Evolutionary conservation across 2,329 filamentous ascomycete genomes (phyloP).

Genomic region (Pezicula radicicola): DNA sequence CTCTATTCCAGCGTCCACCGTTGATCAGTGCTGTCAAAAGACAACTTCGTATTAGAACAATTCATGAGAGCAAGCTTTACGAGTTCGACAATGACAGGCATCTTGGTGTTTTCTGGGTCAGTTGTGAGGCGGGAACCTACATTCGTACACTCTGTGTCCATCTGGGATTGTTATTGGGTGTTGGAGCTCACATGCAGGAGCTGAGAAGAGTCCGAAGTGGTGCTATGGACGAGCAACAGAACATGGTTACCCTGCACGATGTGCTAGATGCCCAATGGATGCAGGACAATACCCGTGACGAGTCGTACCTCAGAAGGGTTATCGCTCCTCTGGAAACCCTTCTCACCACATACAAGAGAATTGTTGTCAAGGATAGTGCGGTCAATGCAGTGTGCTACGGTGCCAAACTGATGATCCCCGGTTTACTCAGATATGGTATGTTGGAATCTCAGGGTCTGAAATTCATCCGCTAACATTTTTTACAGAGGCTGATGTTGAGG

Average conservation of each 20-base stretch:
- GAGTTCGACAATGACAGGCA: slow-evolving; percentile 99
- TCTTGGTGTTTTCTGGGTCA: slow-evolving; percentile 98
- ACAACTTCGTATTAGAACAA: slow-evolving; percentile 95
- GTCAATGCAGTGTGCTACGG: slow-evolving; percentile 98
- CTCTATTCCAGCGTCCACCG: slow-evolving; percentile 94
- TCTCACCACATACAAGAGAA: slow-evolving; percentile 88
- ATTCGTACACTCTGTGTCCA: slow-evolving; percentile 98
- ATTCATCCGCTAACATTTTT: slow-evolving; percentile 23
- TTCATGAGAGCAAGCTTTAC: slow-evolving; percentile 93
- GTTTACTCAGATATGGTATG: slow-evolving; percentile 85
- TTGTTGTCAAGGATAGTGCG: slow-evolving; percentile 95
- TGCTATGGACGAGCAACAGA: slow-evolving; percentile 89
- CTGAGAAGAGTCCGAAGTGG: slow-evolving; percentile 89
- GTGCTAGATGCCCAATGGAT: slow-evolving; percentile 95
- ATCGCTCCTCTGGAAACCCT: slow-evolving; percentile 92
- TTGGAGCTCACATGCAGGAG: slow-evolving; percentile 98
- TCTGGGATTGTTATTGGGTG: slow-evolving; percentile 70
- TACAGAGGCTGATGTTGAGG: slow-evolving; percentile 81
- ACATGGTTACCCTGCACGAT: slow-evolving; percentile 90
- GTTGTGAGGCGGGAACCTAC: slow-evolving; percentile 97
- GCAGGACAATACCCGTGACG: slow-evolving; percentile 93
- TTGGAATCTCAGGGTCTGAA: slow-evolving; percentile 12
- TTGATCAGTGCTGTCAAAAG: slow-evolving; percentile 98
- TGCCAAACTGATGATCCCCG: slow-evolving; percentile 98
- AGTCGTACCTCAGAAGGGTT: slow-evolving; percentile 85